These are phyloP conservation scores for Pseudogymnoascus sp. DNA, from an alignment of 2,329 filamentous ascomycete species.

Conservation along the genomic window DNA sequence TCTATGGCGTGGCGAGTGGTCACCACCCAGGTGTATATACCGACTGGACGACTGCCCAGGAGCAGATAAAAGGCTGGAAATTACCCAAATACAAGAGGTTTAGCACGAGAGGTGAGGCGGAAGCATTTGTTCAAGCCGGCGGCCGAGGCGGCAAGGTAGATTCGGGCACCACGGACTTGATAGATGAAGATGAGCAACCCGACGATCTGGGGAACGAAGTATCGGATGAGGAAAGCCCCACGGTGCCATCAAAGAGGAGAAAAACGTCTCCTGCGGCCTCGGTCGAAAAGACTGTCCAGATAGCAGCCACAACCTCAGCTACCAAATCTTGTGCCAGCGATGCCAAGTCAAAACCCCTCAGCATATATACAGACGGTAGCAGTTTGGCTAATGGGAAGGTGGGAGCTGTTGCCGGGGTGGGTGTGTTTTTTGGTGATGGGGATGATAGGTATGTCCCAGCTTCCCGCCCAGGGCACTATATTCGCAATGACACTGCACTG, in stretches of 20 bases:
- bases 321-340: slow-evolving; percentile 14
- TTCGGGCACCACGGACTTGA: slow-evolving; percentile 14
- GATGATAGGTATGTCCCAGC: slow-evolving; percentile 41
- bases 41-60: slow-evolving; percentile 60
- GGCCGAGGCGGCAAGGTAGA: slow-evolving; percentile 12
- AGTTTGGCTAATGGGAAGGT: slow-evolving; percentile 48
- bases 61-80: slow-evolving; percentile 66
- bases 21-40: slow-evolving; percentile 50
- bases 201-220: slow-evolving; percentile 31
- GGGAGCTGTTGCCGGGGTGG: slow-evolving; percentile 50
- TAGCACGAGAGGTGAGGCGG: slow-evolving; percentile 59
- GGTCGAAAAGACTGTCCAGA: slow-evolving; percentile 18
- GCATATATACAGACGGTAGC: slow-evolving; percentile 57
- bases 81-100: slow-evolving; percentile 61
- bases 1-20: slow-evolving; percentile 56
- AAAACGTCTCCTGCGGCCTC: slow-evolving; percentile 27
- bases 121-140: slow-evolving; percentile 58
- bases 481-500: neutral
- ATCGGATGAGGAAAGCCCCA: slow-evolving; percentile 31
- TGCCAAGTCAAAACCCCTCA: slow-evolving; percentile 24
- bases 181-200: slow-evolving; percentile 21
- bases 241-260: neutral
- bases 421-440: slow-evolving; percentile 52
- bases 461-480: neutral
- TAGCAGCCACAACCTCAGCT: slow-evolving; percentile 11